A percentile compares a stretch with the other conserved stretches of the same genome.
These are phyloP conservation scores for Allium cepa DNA, from an alignment of 106 monocot genomes.

Conservation along the genomic window DNA sequence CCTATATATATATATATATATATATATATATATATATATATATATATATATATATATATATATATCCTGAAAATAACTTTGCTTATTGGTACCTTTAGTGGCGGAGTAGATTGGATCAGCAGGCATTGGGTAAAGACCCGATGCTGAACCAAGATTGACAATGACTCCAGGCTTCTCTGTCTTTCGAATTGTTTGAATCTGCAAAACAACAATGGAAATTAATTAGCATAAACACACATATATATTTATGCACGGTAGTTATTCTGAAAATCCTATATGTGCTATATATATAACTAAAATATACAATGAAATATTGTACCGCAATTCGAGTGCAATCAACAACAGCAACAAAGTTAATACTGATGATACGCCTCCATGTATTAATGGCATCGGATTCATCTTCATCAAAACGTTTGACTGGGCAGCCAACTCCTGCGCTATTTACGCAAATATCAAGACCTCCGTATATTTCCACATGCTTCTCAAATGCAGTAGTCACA, in stretches of 20 bases:
- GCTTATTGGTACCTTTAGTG: constrained; percentile 53
- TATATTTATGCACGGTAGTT: no score
- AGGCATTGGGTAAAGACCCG: constrained; percentile 69
- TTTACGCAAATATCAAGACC: constrained; percentile 88
- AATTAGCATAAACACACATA: no score
- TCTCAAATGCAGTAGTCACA: constrained; percentile 70
- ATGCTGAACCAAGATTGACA: constrained; percentile 83
- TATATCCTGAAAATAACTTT: no score
- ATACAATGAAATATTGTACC: constrained; percentile 19
- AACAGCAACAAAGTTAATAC: constrained; percentile 74
- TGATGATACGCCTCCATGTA: constrained; percentile 72
- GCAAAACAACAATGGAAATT: neutral
- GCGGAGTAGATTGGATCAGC: constrained; percentile 65
- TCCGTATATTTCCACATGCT: constrained; percentile 63
- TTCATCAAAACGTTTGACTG: constrained; percentile 31
- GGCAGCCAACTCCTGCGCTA: constrained; percentile 57
- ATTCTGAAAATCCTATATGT: no score
- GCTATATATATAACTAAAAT: neutral
- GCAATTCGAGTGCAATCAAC: constrained; percentile 80
- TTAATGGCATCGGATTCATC: constrained; percentile 66
- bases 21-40: no score
- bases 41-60: no score
- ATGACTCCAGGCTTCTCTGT: constrained; percentile 59
- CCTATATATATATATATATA: no score
- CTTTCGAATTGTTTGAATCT: constrained; percentile 68